Base-by-base conservation (phyloP, 495 filamentous ascomycete species). In the Podospora appendiculata region DNA sequence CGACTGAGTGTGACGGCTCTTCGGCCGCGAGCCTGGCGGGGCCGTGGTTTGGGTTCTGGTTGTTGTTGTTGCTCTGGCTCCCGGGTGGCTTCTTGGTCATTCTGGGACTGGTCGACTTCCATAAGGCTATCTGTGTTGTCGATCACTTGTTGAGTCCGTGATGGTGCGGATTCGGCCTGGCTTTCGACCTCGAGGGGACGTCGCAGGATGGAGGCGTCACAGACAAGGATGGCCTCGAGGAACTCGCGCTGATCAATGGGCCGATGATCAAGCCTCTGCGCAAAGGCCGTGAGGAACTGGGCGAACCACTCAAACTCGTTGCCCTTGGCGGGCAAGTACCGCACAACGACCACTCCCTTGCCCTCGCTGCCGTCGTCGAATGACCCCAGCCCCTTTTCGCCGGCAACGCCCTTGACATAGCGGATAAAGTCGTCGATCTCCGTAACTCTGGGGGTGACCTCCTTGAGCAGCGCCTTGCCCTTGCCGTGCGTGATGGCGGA, bases 191-290 rank as follows among this genome's bases (percentile, higher is more conserved):
- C 70, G 1, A 94, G 77, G 2, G 83, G 76, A 36, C 79, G 79
- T 51, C 85, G 80, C 14, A 96, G 70, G 25, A 75, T 69, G 50
- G 78, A 82, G 4, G 87, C 80, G 70, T 96, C 84, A 49, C 83
- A 85, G 10, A 70, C 82, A 14, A 97, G 66, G 45, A 98, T 96
- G 4, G 88, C 88, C 68, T 95, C 90, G 8, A 98, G 75, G 54
- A 98, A 96, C 56, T 96, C 91, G 45, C 85, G 89, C 65, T 96
- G 93, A 50, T 91, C 84, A 45, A 96, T 84, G 17, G 91, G 81
- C 4, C 88, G 81, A 59, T 91, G 89, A 51, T 89, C 86, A 13
- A 91, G 79, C 42, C 75, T 74, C 32, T 82, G 58, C 6, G 89
- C 86, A 41, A 91, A 79, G 4, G 82, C 68, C 19, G 77, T 80